Percentiles rank a stretch among this genome's conserved stretches.
Evolutionary conservation across 306 rosid species (phyloP).

Genomic region (Argentina anserina): DNA sequence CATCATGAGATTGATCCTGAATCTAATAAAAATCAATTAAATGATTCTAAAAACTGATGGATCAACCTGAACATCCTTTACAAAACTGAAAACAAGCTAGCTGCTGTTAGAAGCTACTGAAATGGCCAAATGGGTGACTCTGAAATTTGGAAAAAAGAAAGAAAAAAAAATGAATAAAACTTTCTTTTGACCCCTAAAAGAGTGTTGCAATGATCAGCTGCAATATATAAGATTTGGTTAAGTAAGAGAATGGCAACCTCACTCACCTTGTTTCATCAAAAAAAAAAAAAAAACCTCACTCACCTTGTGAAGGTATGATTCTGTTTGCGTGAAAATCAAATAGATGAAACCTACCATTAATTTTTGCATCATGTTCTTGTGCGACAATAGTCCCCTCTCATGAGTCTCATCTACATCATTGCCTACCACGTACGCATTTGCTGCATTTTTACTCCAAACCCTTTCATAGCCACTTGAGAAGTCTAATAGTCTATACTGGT

Average conservation of each 20-base stretch:
- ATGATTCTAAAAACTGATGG: background rate
- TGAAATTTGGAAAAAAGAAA: background rate
- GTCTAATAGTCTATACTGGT: no score
- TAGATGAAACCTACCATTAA: constrained; percentile 2
- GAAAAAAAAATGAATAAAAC: background rate
- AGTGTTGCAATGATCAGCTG: background rate
- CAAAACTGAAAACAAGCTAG: background rate
- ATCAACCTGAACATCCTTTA: constrained; percentile 3
- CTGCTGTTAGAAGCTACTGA: background rate
- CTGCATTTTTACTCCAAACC: constrained; percentile 23
- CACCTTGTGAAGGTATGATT: constrained; percentile 5
- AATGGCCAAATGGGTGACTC: background rate
- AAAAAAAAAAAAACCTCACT: no score
- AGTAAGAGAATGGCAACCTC: no score
- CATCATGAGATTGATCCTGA: background rate
- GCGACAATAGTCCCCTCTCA: background rate
- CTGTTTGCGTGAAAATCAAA: constrained; percentile 17
- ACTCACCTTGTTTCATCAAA: no score
- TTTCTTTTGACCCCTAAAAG: background rate
- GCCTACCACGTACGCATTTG: constrained; percentile 3
- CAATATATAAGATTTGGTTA: no score
- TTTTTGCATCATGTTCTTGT: constrained; percentile 10
- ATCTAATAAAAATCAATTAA: background rate
- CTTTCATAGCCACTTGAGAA: background rate
- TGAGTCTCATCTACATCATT: background rate